Conservation (phyloP, 805 yeast species). For the Wickerhamomyces canadensis region DNA sequence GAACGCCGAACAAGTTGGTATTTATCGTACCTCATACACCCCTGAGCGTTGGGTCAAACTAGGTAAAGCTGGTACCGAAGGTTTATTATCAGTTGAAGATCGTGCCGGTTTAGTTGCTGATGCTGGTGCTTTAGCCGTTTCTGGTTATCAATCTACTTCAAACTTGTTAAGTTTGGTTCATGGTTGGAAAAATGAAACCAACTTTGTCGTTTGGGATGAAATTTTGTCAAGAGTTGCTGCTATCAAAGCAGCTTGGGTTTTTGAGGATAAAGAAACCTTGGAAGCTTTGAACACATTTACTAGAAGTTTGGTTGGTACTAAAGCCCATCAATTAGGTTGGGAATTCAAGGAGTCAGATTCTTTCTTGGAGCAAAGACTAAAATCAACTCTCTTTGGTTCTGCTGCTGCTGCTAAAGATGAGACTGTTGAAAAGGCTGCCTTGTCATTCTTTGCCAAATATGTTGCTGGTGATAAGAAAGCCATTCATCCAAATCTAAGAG, state of each 20-base stretch:
- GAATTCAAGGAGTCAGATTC: slow-evolving; percentile 49
- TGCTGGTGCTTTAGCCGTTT: slow-evolving; percentile 62
- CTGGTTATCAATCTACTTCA: slow-evolving; percentile 63
- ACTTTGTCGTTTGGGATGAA: slow-evolving; percentile 66
- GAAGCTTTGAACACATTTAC: slow-evolving; percentile 47
- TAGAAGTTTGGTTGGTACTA: slow-evolving; percentile 48
- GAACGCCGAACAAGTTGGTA: slow-evolving; percentile 70
- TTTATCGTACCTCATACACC: slow-evolving; percentile 68
- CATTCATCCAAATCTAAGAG: slow-evolving; percentile 69
- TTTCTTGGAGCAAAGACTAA: slow-evolving; percentile 60
- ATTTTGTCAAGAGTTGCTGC: slow-evolving; percentile 44
- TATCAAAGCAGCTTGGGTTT: slow-evolving; percentile 48
- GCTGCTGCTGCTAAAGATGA: slow-evolving; percentile 52
- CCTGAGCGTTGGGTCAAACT: slow-evolving; percentile 65
- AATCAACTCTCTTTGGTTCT: slow-evolving; percentile 53
- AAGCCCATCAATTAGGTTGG: slow-evolving; percentile 59
- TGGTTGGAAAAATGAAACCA: slow-evolving; percentile 53
- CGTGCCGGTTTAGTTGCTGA: slow-evolving; percentile 80
- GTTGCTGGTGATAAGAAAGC: slow-evolving; percentile 61
- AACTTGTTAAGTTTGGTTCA: slow-evolving; percentile 55
- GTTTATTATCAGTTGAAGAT: slow-evolving; percentile 65
- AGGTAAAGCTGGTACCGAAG: slow-evolving; percentile 52
- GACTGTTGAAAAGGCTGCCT: slow-evolving; percentile 40
- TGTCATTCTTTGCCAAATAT: slow-evolving; percentile 46
- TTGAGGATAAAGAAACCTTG: slow-evolving; percentile 42